phyloP scores from a whole-genome alignment of 2,329 filamentous ascomycete genomes.

The Paraphoma sp. region DNA sequence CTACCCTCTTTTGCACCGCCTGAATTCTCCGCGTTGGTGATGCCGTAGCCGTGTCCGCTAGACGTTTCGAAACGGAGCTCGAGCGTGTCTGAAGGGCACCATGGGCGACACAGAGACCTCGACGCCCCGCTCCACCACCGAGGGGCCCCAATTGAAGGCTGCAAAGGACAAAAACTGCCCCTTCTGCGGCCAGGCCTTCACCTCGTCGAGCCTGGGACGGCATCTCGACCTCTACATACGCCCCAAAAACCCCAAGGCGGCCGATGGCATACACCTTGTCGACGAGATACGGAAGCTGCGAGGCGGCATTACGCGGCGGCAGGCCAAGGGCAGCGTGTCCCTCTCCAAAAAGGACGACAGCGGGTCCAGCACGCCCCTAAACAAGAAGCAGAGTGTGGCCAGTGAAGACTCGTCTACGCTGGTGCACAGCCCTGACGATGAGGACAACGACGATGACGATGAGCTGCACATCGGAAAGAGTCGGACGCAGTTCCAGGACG shows the following conservation, averaged over 20 bases:
- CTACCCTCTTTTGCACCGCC: conserved; percentile 14
- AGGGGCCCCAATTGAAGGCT: conserved; percentile 51
- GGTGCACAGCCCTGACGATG: conserved; percentile 27
- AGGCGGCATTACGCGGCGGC: conserved; percentile 83
- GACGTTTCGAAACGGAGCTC: conserved; percentile 21
- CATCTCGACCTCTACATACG: conserved; percentile 95
- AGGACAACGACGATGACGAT: conserved; percentile 21
- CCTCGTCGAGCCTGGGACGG: conserved; percentile 82
- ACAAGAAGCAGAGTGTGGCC: conserved; percentile 28
- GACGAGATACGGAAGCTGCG: conserved; percentile 85
- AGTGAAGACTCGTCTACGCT: conserved; percentile 36
- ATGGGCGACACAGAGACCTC: conserved; percentile 49
- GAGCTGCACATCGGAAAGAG: conserved; percentile 41
- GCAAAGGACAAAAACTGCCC: conserved; percentile 87
- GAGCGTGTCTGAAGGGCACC: conserved; percentile 17
- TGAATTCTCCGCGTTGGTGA: conserved; percentile 25
- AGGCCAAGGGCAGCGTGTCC: conserved; percentile 70
- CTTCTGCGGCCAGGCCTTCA: conserved; percentile 89
- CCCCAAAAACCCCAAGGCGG: conserved; percentile 85
- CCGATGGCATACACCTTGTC: conserved; percentile 88
- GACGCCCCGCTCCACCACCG: conserved; percentile 38
- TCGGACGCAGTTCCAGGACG: conserved; percentile 60
- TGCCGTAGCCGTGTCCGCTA: conserved; percentile 34
- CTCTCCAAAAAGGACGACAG: conserved; percentile 57
- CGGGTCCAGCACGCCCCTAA: conserved; percentile 34